Percentiles rank a stretch among this genome's conserved stretches.
phyloP scores from a whole-genome alignment of 306 rosid species.

The Medicago arabica region DNA sequence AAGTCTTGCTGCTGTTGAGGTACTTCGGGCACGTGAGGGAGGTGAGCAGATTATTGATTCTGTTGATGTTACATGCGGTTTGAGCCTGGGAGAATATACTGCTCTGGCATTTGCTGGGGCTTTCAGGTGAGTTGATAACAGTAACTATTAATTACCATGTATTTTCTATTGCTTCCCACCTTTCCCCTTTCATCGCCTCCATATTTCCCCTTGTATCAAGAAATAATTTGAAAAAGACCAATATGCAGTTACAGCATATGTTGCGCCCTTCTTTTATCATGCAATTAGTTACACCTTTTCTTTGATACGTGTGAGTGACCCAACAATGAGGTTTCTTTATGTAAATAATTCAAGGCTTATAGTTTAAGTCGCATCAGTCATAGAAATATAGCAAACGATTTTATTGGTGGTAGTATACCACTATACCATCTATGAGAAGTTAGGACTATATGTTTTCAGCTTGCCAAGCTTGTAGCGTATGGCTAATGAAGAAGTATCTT shows the following conservation, averaged over 20 bases:
- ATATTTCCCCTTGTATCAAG: background rate
- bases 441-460: constrained; percentile 5
- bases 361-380: constrained; percentile 17
- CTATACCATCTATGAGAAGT: background rate
- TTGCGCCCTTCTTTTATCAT: constrained; percentile 18
- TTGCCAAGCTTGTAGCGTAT: background rate
- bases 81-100: constrained; percentile 96
- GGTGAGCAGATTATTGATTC: constrained; percentile 91
- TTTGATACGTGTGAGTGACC: background rate
- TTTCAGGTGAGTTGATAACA: constrained; percentile 65
- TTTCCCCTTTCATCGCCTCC: constrained; percentile 1
- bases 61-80: constrained; percentile 95
- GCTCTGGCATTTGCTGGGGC: constrained; percentile 96
- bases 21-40: constrained; percentile 84
- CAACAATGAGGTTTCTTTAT: too few relatives aligned
- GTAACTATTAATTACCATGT: background rate
- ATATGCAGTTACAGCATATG: background rate
- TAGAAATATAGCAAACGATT: constrained; percentile 1
- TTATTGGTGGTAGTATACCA: background rate
- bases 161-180: constrained; percentile 24
- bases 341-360: background rate
- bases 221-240: constrained; percentile 3
- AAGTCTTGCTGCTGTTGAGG: constrained; percentile 97
- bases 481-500: constrained; percentile 16
- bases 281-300: background rate